Base-by-base conservation (phyloP, 164 flowering plant species). In the Piper longum region DNA sequence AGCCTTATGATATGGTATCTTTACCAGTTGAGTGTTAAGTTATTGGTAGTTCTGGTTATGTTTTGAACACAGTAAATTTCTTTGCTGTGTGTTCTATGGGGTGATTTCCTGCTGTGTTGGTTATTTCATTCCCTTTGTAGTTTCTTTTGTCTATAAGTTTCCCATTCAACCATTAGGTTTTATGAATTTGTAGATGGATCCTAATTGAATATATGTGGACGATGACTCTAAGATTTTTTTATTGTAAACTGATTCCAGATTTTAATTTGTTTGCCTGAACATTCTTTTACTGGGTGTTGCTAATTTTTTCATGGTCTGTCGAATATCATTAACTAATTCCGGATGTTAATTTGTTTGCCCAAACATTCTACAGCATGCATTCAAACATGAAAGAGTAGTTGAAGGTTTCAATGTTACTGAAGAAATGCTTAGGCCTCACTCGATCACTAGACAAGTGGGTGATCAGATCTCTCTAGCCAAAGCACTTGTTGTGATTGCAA, bases 381-480 rank as follows among this genome's bases (percentile, higher is more conserved):
- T 61, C 70, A 74, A 77, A 62, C 78, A 74, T 39, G 82, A 78
- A 12, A 80, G 71, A 65, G 63, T 73, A 17, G 57, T 73, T 56
- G 88, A 82, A 75, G 84, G 86, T 59, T 74, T 82, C 54, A 88
- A 88, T 62, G 66, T 88, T 44, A 86, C 92, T 26, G 90, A 86
- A 62, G 96, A 88, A 77, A 86, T 88, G 90, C 60, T 88, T 73
- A 85, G 80, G 65, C 83, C 86, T 3, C 64, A 74, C 63, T 88
- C 96, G 4, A 70, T 83, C 18, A 66, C 88, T 4, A 78, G 92
- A 69, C 96, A 86, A 69, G 66, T 88, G 48, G 78, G 69, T 63
- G 96, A 88, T 69, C 96, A 86, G 68, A 85, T 88, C 54, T 67
- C 88, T 74, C 84, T 88, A 26, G 96, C 96, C 12, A 88, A 88